Conservation (phyloP, 352 stramenopile species). For the Pseudoperonospora humuli region DNA sequence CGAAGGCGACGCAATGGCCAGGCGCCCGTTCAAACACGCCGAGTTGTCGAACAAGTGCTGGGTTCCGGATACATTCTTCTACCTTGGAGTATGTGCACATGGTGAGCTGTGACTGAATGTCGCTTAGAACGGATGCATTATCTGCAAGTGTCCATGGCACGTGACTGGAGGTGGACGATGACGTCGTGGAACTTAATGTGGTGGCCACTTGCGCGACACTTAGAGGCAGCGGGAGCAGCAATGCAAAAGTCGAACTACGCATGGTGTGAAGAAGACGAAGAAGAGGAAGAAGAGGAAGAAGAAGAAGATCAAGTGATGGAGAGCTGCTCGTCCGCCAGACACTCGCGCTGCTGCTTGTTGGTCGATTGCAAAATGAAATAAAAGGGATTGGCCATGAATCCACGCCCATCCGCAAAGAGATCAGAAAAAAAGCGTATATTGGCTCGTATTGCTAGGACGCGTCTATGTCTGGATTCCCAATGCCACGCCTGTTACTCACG, state of each 20-base stretch:
- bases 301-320: too few species aligned
- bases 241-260: constrained; percentile 6
- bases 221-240: constrained; percentile 17
- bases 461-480: constrained; percentile 21
- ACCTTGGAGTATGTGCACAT: constrained; percentile 61
- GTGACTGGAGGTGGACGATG: constrained; percentile 16
- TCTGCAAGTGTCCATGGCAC: constrained; percentile 36
- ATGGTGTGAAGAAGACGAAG: constrained; percentile 7
- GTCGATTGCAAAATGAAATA: constrained; percentile 18
- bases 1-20: constrained; percentile 43
- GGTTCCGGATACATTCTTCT: constrained; percentile 43
- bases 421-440: too few species aligned
- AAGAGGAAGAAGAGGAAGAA: neutral
- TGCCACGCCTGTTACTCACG: constrained; percentile 11
- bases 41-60: constrained; percentile 25
- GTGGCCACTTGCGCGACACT: constrained; percentile 5
- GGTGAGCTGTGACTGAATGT: constrained; percentile 29
- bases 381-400: constrained; percentile 9
- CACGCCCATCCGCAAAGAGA: constrained; percentile 7
- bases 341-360: constrained; percentile 1
- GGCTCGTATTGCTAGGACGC: constrained; percentile 6
- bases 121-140: constrained; percentile 26
- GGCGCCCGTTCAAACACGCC: constrained; percentile 30
- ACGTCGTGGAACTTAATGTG: constrained; percentile 4
- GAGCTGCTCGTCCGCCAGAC: constrained; percentile 4